phyloP scores from a whole-genome alignment of 352 stramenopile genomes.

The Pythium biforme region DNA sequence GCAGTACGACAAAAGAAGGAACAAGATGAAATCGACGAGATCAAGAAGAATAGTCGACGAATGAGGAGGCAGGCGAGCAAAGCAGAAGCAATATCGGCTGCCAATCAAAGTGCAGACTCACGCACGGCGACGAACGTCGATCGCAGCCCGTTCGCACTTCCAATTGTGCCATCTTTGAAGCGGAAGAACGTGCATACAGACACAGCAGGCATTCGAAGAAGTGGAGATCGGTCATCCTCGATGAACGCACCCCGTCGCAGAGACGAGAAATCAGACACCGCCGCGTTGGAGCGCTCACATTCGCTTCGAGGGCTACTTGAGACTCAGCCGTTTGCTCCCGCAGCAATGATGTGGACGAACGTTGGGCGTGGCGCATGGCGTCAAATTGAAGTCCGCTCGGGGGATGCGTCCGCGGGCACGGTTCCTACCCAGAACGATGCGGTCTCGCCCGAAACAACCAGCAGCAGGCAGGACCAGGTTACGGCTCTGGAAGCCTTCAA shows the following conservation, averaged over 20 bases:
- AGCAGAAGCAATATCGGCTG: background rate
- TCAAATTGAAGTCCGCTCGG: conserved; percentile 9
- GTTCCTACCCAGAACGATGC: background rate
- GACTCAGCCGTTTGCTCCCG: conserved; percentile 1
- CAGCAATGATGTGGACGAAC: conserved; percentile 17
- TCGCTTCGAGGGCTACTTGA: background rate
- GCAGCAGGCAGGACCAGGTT: background rate
- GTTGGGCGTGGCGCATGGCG: conserved; percentile 7
- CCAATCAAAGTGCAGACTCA: background rate
- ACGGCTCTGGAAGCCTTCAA: background rate
- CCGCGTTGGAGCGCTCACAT: background rate
- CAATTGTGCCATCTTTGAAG: conserved; percentile 17
- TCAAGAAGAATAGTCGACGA: conserved; percentile 20
- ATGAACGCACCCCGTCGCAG: background rate
- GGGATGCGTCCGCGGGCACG: background rate
- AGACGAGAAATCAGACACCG: too few relatives aligned
- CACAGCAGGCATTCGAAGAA: background rate
- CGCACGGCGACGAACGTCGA: background rate
- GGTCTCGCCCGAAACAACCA: background rate
- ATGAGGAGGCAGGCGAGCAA: conserved; percentile 7
- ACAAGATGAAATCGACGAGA: conserved; percentile 35
- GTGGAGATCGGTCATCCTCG: background rate
- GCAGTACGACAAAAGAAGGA: conserved; percentile 35
- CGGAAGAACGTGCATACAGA: background rate
- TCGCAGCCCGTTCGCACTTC: conserved; percentile 18